These are phyloP conservation scores for Heliamphora pulchella DNA, from an alignment of 179 eudicot species.

Conservation along the genomic window DNA sequence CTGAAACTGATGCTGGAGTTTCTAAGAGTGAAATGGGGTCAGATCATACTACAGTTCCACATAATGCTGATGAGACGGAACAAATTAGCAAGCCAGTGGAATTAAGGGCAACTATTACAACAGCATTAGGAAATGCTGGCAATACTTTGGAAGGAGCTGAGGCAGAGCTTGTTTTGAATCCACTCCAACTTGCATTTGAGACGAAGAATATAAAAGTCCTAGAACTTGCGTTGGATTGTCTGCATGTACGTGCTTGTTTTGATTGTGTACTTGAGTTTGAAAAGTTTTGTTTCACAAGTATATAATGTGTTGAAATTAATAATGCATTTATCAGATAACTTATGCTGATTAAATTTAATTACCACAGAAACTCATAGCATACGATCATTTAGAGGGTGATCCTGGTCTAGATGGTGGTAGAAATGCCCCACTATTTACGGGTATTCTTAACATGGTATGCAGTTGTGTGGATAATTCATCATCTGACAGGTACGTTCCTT, in stretches of 20 bases:
- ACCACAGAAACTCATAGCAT: slow-evolving; percentile 88
- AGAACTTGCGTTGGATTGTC: slow-evolving; percentile 91
- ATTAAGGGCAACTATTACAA: slow-evolving; percentile 38
- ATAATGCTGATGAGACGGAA: slow-evolving; percentile 33
- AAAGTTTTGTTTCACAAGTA: not conserved
- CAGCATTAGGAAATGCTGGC: slow-evolving; percentile 74
- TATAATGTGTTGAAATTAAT: not conserved
- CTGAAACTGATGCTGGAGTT: slow-evolving; percentile 39
- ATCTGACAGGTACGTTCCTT: slow-evolving; percentile 61
- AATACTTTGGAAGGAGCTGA: slow-evolving; percentile 70
- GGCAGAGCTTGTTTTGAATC: slow-evolving; percentile 82
- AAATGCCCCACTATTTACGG: slow-evolving; percentile 62
- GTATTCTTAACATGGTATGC: slow-evolving; percentile 80
- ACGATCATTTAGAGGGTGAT: slow-evolving; percentile 97
- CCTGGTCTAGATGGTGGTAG: slow-evolving; percentile 92
- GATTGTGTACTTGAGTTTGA: slow-evolving; percentile 6
- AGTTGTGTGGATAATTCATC: slow-evolving; percentile 85
- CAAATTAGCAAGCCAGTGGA: slow-evolving; percentile 27
- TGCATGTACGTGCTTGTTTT: slow-evolving; percentile 61
- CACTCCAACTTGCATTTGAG: slow-evolving; percentile 88
- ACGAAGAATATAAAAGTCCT: slow-evolving; percentile 72
- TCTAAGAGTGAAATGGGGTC: slow-evolving; percentile 34
- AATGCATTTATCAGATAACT: slow-evolving; percentile 3
- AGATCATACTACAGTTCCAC: slow-evolving; percentile 28
- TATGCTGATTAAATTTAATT: slow-evolving; percentile 17